phyloP scores from a whole-genome alignment of 2,329 filamentous ascomycete genomes.

The Teratosphaeria epicoccoides region DNA sequence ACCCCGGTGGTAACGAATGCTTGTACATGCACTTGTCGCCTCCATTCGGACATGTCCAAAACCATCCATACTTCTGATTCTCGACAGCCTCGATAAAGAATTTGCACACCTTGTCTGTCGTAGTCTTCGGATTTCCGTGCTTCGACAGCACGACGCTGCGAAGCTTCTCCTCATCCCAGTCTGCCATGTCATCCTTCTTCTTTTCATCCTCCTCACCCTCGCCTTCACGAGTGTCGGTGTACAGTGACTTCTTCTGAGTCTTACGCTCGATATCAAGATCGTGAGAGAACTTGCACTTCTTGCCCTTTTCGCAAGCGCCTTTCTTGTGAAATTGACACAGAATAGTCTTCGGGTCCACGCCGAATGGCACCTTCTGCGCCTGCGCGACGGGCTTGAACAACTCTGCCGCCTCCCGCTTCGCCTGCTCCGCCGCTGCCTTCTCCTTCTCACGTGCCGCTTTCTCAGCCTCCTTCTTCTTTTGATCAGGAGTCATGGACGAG shows the following conservation, averaged over 20 bases:
- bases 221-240: conserved; percentile 67
- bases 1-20: conserved; percentile 88
- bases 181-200: conserved; percentile 83
- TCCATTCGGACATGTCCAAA: conserved; percentile 95
- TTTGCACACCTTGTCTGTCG: conserved; percentile 98
- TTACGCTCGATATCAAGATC: conserved; percentile 83
- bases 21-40: conserved; percentile 98
- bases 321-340: conserved; percentile 96
- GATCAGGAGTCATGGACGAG: conserved; percentile 67
- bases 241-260: conserved; percentile 82
- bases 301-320: conserved; percentile 89
- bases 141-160: conserved; percentile 85
- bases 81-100: conserved; percentile 95
- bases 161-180: conserved; percentile 97
- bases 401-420: conserved; percentile 66
- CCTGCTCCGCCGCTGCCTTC: conserved; percentile 80
- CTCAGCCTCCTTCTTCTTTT: conserved; percentile 66
- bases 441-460: conserved; percentile 64
- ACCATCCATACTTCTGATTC: conserved; percentile 98
- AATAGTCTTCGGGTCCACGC: conserved; percentile 95
- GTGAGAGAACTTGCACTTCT: conserved; percentile 96
- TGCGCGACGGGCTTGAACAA: conserved; percentile 78
- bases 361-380: conserved; percentile 95
- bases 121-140: conserved; percentile 91
- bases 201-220: conserved; percentile 64